Base-by-base conservation (phyloP, 1,284 basidiomycete genomes). In the Cutaneotrichosporon sp. region DNA sequence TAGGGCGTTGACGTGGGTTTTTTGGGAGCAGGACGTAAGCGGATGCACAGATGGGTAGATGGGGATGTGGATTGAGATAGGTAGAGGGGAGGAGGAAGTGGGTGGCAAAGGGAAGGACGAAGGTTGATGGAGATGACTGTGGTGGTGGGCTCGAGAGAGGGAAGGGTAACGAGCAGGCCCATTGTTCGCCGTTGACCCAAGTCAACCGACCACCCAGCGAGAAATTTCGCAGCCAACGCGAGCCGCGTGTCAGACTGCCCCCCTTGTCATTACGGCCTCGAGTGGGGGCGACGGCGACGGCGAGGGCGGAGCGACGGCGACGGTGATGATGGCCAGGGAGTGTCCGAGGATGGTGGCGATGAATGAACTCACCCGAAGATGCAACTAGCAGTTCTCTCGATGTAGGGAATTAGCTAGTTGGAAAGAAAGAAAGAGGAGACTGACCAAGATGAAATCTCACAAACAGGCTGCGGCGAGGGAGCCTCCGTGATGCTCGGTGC, bases 1-100 rank as follows among this genome's bases (percentile, higher is more conserved):
- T 46, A 34, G 49, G 29, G 58, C 58, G 58, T 56, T 60, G 58
- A 60, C 58, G 58, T 60, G 54, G 58, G 58, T 60, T 60, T 60
- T 59, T 60, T 50, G 44, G 51, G 32, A 44, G 49, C 49, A 51
- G 39, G 25, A 44, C 14, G 41, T 41, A 38, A 24, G 26, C 20
- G 19, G n/a, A 31, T 14, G 32, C 26, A 37, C n/a, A n/a, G n/a
- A n/a, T n/a, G n/a, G n/a, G n/a, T n/a, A n/a, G n/a, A n/a, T n/a
- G n/a, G n/a, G n/a, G n/a, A n/a, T n/a, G n/a, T n/a, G n/a, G n/a
- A n/a, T n/a, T n/a, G n/a, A n/a, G n/a, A n/a, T n/a, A n/a, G n/a
- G n/a, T n/a, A n/a, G n/a, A 32, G 43, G 26, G 29, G 31, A 46
- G 26, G 46, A 27, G 22, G 19, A 31, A 17, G 31, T 31, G 17